Base-by-base conservation (phyloP, 495 filamentous ascomycete genomes). In the Tuber brumale region DNA sequence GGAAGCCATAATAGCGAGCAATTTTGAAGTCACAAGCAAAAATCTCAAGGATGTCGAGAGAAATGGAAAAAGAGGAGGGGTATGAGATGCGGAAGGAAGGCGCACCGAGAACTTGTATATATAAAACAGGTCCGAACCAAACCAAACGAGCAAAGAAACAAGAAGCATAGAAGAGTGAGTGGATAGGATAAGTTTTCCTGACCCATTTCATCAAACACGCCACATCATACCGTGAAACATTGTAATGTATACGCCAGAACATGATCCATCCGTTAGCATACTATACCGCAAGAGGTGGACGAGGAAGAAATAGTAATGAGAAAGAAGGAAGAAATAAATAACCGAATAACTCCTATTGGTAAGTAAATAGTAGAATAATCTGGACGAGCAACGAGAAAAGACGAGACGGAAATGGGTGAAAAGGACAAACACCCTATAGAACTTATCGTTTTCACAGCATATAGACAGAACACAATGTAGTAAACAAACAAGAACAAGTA, bases 171-270 rank as follows among this genome's bases (percentile, higher is more conserved):
- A 61, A 46, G 57, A 66, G 4, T 31, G 31, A 18, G 14, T 18
- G 14, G 27, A 35, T 35, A 35, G 14, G 57, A 35, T 35, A 66
- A 66, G 12, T 27, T 19, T 35, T 27, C 12, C 70, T 27, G 51
- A 43, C 72, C 71, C 72, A 73, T 79, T 75, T 79, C 78, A 73
- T 80, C 79, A 74, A 79, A 71, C 75, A 80, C 76, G 79, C 71
- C 70, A 46, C 76, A 74, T 48, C 48, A 48, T 35, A 48, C 71
- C 71, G 72, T 43, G n/a, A 69, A 72, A 69, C 37, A 37, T 45
- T 66, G 45, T 70, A 48, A 44, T 51, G 41, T 39, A 48, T 57
- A 57, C 23, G n/a, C 9, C 9, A 10, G 51, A 37, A 19, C 73
- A 23, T 74, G 21, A 27, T 46, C 21, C 35, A 71, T 27, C 46